Evolutionary conservation across 192 early-diverging fungal genomes (phyloP).

Genomic region (Martensiomyces pterosporus): DNA sequence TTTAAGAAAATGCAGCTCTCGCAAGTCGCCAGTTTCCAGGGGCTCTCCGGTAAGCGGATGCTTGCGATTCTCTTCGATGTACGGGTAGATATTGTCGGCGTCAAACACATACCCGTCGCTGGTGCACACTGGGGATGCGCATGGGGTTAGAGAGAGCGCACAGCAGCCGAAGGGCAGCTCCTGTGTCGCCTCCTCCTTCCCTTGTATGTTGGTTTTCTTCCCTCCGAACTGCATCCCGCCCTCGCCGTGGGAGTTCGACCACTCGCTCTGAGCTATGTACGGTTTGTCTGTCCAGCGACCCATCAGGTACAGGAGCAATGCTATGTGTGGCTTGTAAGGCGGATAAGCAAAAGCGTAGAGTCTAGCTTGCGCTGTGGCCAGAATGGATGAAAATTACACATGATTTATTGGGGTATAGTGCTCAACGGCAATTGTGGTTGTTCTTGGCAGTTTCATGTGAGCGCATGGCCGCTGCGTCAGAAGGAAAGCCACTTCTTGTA

Average conservation of each 20-base stretch:
- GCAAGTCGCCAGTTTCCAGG: conserved; percentile 68
- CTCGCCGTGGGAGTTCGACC: conserved; percentile 55
- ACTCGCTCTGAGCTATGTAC: conserved; percentile 83
- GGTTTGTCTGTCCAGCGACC: conserved; percentile 68
- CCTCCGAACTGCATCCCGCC: conserved; percentile 63
- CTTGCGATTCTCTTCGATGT: conserved; percentile 71
- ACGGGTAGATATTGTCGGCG: conserved; percentile 75
- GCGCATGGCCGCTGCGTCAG: conserved; percentile 52
- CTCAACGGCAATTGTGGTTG: no score
- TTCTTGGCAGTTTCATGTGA: conserved; percentile 1
- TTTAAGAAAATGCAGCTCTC: conserved; percentile 76
- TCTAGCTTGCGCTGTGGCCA: background rate
- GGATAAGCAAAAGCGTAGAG: background rate
- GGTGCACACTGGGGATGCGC: conserved; percentile 81
- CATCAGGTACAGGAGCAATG: no score
- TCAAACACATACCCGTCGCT: conserved; percentile 88
- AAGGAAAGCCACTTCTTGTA: conserved; percentile 76
- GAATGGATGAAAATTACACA: no score
- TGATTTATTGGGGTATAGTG: no score
- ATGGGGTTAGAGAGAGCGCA: conserved; percentile 85
- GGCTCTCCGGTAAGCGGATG: conserved; percentile 83
- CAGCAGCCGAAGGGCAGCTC: conserved; percentile 82
- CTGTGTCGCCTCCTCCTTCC: conserved; percentile 59
- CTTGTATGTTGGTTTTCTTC: conserved; percentile 53
- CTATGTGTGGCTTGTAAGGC: no score